Base-by-base conservation (phyloP, 495 filamentous ascomycete genomes). In the Daldinia decipiens region DNA sequence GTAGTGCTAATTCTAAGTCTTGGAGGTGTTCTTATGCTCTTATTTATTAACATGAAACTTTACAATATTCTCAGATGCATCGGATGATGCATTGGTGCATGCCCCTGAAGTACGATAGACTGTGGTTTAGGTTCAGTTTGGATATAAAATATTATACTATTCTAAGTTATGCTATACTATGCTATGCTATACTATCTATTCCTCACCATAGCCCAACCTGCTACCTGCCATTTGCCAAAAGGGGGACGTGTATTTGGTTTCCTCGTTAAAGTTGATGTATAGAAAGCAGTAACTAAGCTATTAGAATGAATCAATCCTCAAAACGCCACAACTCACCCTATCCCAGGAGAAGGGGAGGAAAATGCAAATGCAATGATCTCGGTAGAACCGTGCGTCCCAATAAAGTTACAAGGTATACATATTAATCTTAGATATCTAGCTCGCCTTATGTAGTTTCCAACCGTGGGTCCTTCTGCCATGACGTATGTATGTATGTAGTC, bases 81-180 rank as follows among this genome's bases (percentile, higher is more conserved):
- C 21, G 3, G 4, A 36, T 36, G 13, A 6, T 36, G 13, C 32
- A 34, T 8, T 32, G 6, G 7, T 32, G 29, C 29, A 8, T 32
- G 29, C 29, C 29, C 29, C 29, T 32, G 29, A 32, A 32, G 29
- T 32, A 6, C 29, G 17, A 6, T 40, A 17, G n/a, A 6, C 0
- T 17, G 3, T 8, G 4, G 39, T 40, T 40, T 7, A 8, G 12
- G 7, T 8, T 27, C 15, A 36, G 6, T 0, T 13, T 11, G 8
- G 13, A 29, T 55, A 32, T 32, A 32, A 32, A 24, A 39, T 39
- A 4, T 17, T 60, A 55, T 54, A 57, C 47, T 27, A 27, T 68
- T n/a, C 38, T 71, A 67, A 67, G 56, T 31, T 62, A 59, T 66
- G 55, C 15, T 54, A 59, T 17, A 3, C 26, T 26, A 26, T 31